Evolutionary conservation across 208 protist genomes (phyloP).

Genomic region (Tritrichomonas foetus): DNA sequence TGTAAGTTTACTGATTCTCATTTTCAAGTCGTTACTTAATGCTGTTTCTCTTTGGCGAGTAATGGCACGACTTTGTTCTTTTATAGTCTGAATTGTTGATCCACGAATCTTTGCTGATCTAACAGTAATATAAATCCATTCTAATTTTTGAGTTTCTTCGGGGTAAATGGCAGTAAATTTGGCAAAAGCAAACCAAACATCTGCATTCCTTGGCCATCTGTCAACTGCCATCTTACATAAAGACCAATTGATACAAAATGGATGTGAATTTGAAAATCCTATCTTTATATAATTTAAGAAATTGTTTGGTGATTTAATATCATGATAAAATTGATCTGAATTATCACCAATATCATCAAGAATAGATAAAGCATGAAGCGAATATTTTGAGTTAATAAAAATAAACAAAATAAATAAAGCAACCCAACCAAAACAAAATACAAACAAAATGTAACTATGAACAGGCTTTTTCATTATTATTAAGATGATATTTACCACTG

Average conservation of each 20-base stretch:
- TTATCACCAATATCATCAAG: not conserved
- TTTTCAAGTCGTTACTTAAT: not conserved
- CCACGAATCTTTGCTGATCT: not conserved
- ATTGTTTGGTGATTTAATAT: not conserved
- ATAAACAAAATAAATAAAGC: not conserved
- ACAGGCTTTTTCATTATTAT: not conserved
- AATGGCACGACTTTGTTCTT: not conserved
- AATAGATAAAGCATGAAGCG: not conserved
- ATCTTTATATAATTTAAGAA: not conserved
- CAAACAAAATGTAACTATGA: not conserved
- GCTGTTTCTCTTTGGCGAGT: not conserved
- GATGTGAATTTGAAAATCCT: not conserved
- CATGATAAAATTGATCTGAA: not conserved
- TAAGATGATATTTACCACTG: not conserved
- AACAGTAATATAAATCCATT: not conserved
- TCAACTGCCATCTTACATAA: not conserved
- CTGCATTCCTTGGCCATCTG: not conserved
- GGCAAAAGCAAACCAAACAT: not conserved
- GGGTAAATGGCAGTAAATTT: conserved; percentile 29
- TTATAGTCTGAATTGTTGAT: not conserved
- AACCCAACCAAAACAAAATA: not conserved
- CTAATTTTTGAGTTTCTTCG: not conserved
- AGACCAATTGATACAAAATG: not conserved
- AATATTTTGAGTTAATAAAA: not conserved
- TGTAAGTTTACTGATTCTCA: not conserved